Conservation (phyloP, 306 rosid species). For the Lablab purpureus region DNA sequence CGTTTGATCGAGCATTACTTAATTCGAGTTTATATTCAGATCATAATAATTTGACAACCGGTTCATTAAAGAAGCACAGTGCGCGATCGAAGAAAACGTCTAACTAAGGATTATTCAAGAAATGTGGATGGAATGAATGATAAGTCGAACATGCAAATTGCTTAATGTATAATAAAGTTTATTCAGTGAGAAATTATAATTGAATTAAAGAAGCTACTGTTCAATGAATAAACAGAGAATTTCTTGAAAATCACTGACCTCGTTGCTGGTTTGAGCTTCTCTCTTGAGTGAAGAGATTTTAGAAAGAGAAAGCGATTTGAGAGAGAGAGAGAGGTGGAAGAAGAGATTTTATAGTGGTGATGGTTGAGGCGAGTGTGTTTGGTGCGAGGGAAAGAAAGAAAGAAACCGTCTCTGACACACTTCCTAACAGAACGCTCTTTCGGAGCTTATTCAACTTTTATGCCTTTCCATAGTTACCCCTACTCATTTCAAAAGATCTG, state of each 20-base stretch:
- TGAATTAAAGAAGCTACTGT: background rate
- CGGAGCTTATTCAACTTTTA: slow-evolving; percentile 27
- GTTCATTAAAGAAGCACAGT: background rate
- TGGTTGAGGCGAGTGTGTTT: slow-evolving; percentile 43
- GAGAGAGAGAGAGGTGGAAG: slow-evolving; percentile 46
- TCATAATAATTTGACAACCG: slow-evolving; percentile 2
- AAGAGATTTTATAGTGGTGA: slow-evolving; percentile 42
- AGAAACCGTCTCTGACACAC: slow-evolving; percentile 53
- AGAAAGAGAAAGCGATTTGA: slow-evolving; percentile 45
- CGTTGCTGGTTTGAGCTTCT: slow-evolving; percentile 31
- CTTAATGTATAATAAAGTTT: background rate
- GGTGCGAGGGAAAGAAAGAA: slow-evolving; percentile 50
- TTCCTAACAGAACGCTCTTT: slow-evolving; percentile 51
- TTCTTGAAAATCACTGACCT: slow-evolving; percentile 37
- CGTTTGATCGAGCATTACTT: background rate
- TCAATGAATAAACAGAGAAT: background rate
- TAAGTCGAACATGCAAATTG: slow-evolving; percentile 4
- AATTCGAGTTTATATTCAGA: background rate
- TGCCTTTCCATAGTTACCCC: slow-evolving; percentile 42
- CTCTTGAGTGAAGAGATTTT: slow-evolving; percentile 7
- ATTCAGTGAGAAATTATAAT: background rate
- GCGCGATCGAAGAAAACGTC: slow-evolving; percentile 1
- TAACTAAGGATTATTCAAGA: slow-evolving; percentile 36
- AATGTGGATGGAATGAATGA: background rate
- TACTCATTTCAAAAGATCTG: background rate